Base-by-base conservation (phyloP, 2,329 filamentous ascomycete genomes). In the Penicillium oxalicum region DNA sequence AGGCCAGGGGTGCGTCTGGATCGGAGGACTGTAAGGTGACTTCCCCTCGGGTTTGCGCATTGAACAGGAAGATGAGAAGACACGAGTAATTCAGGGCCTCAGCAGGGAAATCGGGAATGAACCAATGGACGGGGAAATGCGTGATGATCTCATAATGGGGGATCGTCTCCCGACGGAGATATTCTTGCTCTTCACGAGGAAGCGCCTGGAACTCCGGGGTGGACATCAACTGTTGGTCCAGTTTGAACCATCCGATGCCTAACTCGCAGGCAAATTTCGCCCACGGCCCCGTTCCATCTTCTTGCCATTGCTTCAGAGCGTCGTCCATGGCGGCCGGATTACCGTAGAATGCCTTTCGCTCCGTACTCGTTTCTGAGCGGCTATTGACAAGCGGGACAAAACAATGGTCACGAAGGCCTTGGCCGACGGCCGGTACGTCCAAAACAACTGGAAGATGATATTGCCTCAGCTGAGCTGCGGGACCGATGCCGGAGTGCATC, bases 121-220 rank as follows among this genome's bases (percentile, higher is more conserved):
- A 62, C 43, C 59, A 73, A 53, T 77, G 75, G 5, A 74, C 55
- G 1, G 72, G 71, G 56, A 75, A 72, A 51, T 78, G 74, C 1
- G 72, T 75, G 8, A 77, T 51, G 9, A 83, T 60, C 54, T 85
- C 82, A 56, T 74, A 82, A 46, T 78, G 73, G 0, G 82, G 82
- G 1, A 84, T 70, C 0, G 76, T 80, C 9, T 74, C 69, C 25
- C 69, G 69, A 33, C 59, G 61, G 0, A 85, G 61, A 51, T 72
- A 76, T 0, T 62, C 58, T 57, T 78, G 72, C 24, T 73, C 68
- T 0, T 67, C 51, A 0, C 54, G 49, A 0, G 78, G 73, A 0
- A 85, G 68, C 0, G 64, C 71, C 36, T 73, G 61, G 58, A 81
- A 83, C 55, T 84, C 77, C 0, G 70, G 55, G 0, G 69, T 71